These are phyloP conservation scores for Ramularia endophylla DNA, from an alignment of 2,329 filamentous ascomycete genomes.

Conservation along the genomic window DNA sequence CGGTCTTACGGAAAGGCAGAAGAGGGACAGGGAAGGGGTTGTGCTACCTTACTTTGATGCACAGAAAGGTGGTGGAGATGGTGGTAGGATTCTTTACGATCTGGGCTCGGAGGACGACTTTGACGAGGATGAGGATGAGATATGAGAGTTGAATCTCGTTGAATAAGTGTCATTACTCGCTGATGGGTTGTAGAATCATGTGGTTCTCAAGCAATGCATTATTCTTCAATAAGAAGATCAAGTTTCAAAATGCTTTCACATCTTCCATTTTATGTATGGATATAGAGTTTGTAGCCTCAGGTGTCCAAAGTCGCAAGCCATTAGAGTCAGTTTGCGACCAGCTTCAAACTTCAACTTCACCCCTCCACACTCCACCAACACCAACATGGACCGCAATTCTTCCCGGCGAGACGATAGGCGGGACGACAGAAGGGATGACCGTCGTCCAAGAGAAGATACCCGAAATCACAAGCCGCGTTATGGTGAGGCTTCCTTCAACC, in stretches of 20 bases:
- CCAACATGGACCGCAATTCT: slow-evolving; percentile 21
- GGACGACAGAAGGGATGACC: slow-evolving; percentile 20
- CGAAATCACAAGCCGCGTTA: slow-evolving; percentile 23
- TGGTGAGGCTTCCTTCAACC: slow-evolving; percentile 11
- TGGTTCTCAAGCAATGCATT: no score
- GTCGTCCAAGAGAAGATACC: slow-evolving; percentile 21
- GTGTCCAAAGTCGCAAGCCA: no score
- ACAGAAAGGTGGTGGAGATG: slow-evolving; percentile 75
- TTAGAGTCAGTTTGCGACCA: no score
- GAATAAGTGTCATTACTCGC: no score
- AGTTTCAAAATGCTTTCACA: no score
- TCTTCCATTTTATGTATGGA: no score
- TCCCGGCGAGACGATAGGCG: slow-evolving; percentile 7
- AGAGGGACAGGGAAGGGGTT: slow-evolving; percentile 77
- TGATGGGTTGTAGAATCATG: no score
- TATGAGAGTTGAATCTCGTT: slow-evolving; percentile 43
- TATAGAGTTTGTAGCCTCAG: no score
- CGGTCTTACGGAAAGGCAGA: slow-evolving; percentile 84
- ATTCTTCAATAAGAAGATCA: no score
- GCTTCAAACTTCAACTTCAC: no score
- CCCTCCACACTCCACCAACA: neutral
- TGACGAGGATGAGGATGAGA: slow-evolving; percentile 92
- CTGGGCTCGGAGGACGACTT: slow-evolving; percentile 97
- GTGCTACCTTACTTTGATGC: slow-evolving; percentile 96
- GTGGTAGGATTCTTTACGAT: slow-evolving; percentile 90